Percentiles rank a stretch among this genome's conserved stretches.
Evolutionary conservation across 169 alveolate species (phyloP).

Genomic region (Cryptosporidium ryanae): DNA sequence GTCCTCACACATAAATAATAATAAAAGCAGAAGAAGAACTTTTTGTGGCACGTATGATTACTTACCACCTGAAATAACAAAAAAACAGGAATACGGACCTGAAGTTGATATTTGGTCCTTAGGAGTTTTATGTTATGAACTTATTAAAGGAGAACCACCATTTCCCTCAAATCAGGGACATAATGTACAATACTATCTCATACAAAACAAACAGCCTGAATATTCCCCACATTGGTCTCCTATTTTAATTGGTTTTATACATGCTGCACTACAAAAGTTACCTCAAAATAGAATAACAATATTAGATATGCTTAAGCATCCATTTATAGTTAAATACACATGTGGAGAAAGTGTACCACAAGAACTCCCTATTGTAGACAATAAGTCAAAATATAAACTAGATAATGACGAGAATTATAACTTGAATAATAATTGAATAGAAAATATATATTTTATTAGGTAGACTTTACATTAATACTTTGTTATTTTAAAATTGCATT

Average conservation of each 20-base stretch:
- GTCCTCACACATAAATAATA: slow-evolving; percentile 86
- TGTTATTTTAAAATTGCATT: neutral
- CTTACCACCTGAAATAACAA: slow-evolving; percentile 93
- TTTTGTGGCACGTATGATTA: slow-evolving; percentile 94
- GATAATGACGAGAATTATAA: neutral
- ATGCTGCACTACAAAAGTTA: slow-evolving; percentile 61
- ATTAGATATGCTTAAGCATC: slow-evolving; percentile 65
- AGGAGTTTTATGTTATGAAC: slow-evolving; percentile 92
- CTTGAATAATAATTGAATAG: slow-evolving; percentile 7
- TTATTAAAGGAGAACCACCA: slow-evolving; percentile 91
- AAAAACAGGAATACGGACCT: slow-evolving; percentile 86
- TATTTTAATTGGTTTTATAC: slow-evolving; percentile 62
- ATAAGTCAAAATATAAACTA: neutral
- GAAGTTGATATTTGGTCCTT: slow-evolving; percentile 92
- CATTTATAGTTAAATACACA: slow-evolving; percentile 61
- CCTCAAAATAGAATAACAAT: slow-evolving; percentile 72
- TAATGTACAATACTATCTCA: slow-evolving; percentile 65
- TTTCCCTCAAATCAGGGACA: slow-evolving; percentile 79
- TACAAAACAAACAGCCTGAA: slow-evolving; percentile 71
- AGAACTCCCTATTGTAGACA: neutral
- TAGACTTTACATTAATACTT: neutral
- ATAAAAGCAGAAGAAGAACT: slow-evolving; percentile 88
- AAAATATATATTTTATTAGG: slow-evolving; percentile 1
- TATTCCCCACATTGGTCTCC: slow-evolving; percentile 75
- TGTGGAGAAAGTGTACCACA: neutral